A percentile compares a stretch with the other conserved stretches of the same genome.
These are phyloP conservation scores for Phytophthora niederhauseri DNA, from an alignment of 352 stramenopile genomes.

Conservation along the genomic window DNA sequence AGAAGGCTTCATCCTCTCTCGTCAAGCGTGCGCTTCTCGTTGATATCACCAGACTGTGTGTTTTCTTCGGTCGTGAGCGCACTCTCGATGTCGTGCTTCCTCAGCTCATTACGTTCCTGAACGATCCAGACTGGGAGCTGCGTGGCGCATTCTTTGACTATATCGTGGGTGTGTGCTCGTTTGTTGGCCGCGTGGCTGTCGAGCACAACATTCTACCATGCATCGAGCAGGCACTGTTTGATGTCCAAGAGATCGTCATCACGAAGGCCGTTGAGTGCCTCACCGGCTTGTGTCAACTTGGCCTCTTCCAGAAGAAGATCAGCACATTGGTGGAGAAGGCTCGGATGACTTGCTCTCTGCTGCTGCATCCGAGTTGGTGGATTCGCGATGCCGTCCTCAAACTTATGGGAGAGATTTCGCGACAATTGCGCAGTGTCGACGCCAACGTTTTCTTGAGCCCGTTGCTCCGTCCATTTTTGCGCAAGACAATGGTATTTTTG, in stretches of 20 bases:
- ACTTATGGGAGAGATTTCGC: conserved; percentile 85
- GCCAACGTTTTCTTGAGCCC: conserved; percentile 93
- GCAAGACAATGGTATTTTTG: conserved; percentile 84
- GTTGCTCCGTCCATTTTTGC: conserved; percentile 90
- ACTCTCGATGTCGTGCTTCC: conserved; percentile 96
- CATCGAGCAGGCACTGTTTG: conserved; percentile 97
- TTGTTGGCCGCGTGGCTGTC: conserved; percentile 93
- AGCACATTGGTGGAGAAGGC: conserved; percentile 86
- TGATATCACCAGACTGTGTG: conserved; percentile 95
- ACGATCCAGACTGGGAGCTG: conserved; percentile 94
- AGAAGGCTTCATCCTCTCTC: conserved; percentile 91
- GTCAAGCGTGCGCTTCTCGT: conserved; percentile 95
- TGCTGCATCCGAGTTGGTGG: conserved; percentile 91
- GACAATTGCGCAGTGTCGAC: conserved; percentile 91
- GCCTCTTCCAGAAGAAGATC: conserved; percentile 90
- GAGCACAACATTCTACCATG: conserved; percentile 98
- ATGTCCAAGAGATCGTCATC: conserved; percentile 97
- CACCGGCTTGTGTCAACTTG: conserved; percentile 89
- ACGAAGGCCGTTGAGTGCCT: conserved; percentile 93
- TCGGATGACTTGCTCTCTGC: conserved; percentile 80
- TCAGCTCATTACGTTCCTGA: conserved; percentile 97
- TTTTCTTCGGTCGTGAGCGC: conserved; percentile 97
- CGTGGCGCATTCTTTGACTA: conserved; percentile 92
- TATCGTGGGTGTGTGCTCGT: conserved; percentile 94
- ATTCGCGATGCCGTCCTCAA: conserved; percentile 86